Conservation (phyloP, 495 filamentous ascomycete species). For the Penicillium bialowiezense region DNA sequence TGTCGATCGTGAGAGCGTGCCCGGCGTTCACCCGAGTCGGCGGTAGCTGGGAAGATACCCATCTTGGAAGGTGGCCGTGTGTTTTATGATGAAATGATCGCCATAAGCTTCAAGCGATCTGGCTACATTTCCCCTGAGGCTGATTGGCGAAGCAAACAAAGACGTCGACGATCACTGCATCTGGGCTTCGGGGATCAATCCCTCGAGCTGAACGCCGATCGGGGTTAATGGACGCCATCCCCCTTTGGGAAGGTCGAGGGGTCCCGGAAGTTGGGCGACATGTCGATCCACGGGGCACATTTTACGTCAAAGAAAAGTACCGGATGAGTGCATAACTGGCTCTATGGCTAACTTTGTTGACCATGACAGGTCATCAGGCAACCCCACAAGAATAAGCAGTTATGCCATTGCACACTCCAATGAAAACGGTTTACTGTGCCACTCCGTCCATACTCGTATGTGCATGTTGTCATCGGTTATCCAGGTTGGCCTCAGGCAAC, state of each 20-base stretch:
- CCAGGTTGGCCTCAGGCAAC: too few species aligned
- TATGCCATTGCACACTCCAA: too few species aligned
- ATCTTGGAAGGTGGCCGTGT: background rate
- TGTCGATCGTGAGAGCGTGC: too few species aligned
- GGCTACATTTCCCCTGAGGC: background rate
- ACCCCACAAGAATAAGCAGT: too few species aligned
- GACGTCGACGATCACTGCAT: constrained; percentile 1
- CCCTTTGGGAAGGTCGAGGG: constrained; percentile 4
- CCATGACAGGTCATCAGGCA: too few species aligned
- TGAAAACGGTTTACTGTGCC: too few species aligned
- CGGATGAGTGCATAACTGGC: background rate
- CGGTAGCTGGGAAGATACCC: background rate
- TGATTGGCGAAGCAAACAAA: constrained; percentile 1
- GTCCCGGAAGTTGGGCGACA: background rate
- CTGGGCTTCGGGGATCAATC: constrained; percentile 3
- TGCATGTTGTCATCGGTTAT: too few species aligned
- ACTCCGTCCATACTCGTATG: too few species aligned
- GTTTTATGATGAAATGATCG: constrained; percentile 2
- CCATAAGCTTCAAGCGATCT: background rate
- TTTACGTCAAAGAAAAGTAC: background rate
- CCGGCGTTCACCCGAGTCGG: constrained; percentile 1
- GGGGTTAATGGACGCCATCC: background rate
- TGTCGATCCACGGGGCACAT: background rate
- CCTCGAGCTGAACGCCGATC: background rate
- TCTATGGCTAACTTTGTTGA: too few species aligned